phyloP scores from a whole-genome alignment of 805 yeast genomes.

The Grigorovia humatica region DNA sequence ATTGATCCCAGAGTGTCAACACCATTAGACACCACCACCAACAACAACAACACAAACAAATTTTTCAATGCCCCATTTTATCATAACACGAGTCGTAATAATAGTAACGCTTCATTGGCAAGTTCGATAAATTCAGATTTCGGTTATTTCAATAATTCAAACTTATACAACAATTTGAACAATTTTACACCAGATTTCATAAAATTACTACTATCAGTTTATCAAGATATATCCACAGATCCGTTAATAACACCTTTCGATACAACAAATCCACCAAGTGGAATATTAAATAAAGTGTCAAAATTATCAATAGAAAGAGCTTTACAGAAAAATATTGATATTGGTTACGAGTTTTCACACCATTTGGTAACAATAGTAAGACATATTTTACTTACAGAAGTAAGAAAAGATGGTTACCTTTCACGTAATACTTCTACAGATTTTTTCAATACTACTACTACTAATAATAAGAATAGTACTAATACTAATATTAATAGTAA shows the following conservation, averaged over 20 bases:
- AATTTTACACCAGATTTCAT: constrained; percentile 33
- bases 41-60: not conserved
- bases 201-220: constrained; percentile 35
- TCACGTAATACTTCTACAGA: constrained; percentile 22
- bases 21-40: not conserved
- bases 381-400: constrained; percentile 28
- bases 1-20: not conserved
- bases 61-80: not conserved
- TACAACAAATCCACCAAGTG: constrained; percentile 54
- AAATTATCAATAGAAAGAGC: constrained; percentile 40
- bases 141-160: not conserved
- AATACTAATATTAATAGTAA: not conserved
- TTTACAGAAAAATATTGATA: constrained; percentile 23
- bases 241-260: constrained; percentile 65
- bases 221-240: constrained; percentile 39
- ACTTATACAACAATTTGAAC: not conserved
- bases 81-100: not conserved
- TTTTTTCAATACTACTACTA: constrained; percentile 6
- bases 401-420: constrained; percentile 20
- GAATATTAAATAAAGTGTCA: constrained; percentile 50
- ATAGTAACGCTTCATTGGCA: constrained; percentile 4
- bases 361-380: constrained; percentile 18
- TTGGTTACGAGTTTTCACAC: constrained; percentile 26
- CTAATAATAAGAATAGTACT: not conserved
- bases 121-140: constrained; percentile 2